Base-by-base conservation (phyloP, 352 stramenopile species). In the Thraustochytrium striatum region DNA sequence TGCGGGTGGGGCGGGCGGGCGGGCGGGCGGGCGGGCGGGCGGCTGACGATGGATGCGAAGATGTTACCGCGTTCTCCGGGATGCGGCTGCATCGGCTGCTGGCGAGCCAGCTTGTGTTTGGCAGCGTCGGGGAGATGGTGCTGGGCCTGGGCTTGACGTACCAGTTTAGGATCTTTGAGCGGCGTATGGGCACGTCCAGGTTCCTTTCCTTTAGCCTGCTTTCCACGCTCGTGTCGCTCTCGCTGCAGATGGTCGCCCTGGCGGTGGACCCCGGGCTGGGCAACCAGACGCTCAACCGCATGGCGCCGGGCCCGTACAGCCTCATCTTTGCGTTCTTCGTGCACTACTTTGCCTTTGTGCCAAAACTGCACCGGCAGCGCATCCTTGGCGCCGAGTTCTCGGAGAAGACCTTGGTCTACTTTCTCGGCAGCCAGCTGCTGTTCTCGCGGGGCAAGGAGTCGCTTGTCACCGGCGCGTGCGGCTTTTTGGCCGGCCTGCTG, bases 271-370 rank as follows among this genome's bases (percentile, higher is more conserved):
- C 65, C 2, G 65, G 65, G 5, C 68, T 75, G 19, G 65, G 61
- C 30, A 43, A 61, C 25, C 41, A 7, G 5, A 35, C 39, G 32
- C 50, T 72, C 19, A 75, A 21, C 0, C 44, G 52, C n/a, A 50
- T 75, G 3, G 44, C 65, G 9, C 13, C 50, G 11, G 65, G 65
- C 7, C 65, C 65, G 2, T 75, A 75, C 50, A 75, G 65, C 36
- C 39, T 55, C 65, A 75, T 75, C 50, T 75, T 75, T 61, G 44
- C 65, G 9, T 43, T 75, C 28, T 75, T 75, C 36, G 65, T 75
- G 7, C 65, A 75, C 19, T 75, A 75, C 50, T 75, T 75, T 43
- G 52, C 50, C 50, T 75, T 55, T 32, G 52, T 75, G 1, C 65
- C 65, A 16, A 75, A 75, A 8, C 35, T 75, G 50, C 65, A 75